Base-by-base conservation (phyloP, 176 grass and related monocot genomes). In the Saccharum officinarum region DNA sequence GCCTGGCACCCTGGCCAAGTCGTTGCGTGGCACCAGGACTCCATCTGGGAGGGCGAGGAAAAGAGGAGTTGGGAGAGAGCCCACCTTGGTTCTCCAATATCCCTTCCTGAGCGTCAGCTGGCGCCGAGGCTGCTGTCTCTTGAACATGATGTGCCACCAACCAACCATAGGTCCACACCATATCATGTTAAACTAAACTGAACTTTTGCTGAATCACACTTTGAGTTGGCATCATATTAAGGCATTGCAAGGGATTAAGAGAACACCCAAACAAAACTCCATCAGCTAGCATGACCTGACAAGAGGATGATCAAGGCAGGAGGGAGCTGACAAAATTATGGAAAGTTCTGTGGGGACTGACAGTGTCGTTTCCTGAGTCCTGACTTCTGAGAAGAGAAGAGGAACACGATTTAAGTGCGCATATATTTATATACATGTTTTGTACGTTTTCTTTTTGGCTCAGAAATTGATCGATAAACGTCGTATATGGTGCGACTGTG, bases 81-180 rank as follows among this genome's bases (percentile, higher is more conserved):
- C 15, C 15, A 14, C 59, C 14, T 65, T 79, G 59, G 65, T 86
- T 78, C 83, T 59, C 25, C 23, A 11, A 62, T 62, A 16, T 9
- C 59, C 23, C 1, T 62, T 3, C 60, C 20, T 59, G 18, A 17
- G 12, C 69, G 11, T 86, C 84, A 72, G 16, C 76, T 80, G 77
- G 77, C 14, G 25, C 69, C 3, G 71, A 76, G 62, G 10, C 59
- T 80, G 77, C 61, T 22, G 41, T 61, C 52, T 30, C 52, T 45
- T 83, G 81, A 83, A 0, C 38, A 44, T 23, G 81, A 83, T 73
- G 25, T 31, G 54, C 81, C 52, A 83, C 81, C 81, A 83, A 83
- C 81, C 80, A 73, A 33, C 78, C 62, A 80, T 47, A 47, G 18
- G 50, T 54, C 41, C 14, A 42, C 2, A 36, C 23, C 42, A 36